These are phyloP conservation scores for Phytophthora pistaciae DNA, from an alignment of 352 stramenopile species.

Conservation along the genomic window DNA sequence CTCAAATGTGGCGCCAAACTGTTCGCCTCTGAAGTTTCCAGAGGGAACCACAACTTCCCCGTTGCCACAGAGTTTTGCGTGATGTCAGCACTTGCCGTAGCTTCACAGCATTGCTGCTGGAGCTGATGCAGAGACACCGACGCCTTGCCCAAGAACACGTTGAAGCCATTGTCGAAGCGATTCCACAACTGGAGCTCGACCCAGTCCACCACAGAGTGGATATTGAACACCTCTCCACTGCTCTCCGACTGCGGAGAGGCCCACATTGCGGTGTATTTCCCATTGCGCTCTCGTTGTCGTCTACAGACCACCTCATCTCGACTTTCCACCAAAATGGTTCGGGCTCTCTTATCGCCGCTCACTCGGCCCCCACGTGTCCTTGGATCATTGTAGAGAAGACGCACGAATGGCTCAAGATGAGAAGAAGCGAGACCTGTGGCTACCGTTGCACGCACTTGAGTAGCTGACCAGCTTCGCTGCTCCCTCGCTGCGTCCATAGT, in stretches of 20 bases:
- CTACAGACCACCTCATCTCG: constrained; percentile 25
- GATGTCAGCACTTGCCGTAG: background rate
- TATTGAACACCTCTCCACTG: constrained; percentile 27
- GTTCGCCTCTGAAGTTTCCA: constrained; percentile 35
- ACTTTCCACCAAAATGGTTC: constrained; percentile 28
- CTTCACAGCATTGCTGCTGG: constrained; percentile 14
- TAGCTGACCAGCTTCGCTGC: constrained; percentile 31
- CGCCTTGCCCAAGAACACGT: constrained; percentile 59
- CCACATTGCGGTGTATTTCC: constrained; percentile 58
- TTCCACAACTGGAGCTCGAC: constrained; percentile 79
- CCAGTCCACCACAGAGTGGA: constrained; percentile 46
- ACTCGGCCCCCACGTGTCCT: constrained; percentile 1
- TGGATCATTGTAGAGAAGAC: constrained; percentile 53
- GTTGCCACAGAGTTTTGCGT: constrained; percentile 9
- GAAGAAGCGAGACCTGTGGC: constrained; percentile 53
- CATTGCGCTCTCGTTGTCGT: constrained; percentile 37
- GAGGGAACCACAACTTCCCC: constrained; percentile 46
- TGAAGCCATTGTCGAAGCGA: constrained; percentile 57
- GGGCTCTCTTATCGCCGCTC: constrained; percentile 4
- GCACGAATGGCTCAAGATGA: constrained; percentile 55
- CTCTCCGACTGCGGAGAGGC: background rate
- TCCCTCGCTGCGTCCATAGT: constrained; percentile 9
- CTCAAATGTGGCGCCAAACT: constrained; percentile 33
- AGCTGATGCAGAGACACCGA: constrained; percentile 49
- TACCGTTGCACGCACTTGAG: constrained; percentile 40